Conservation (phyloP, 2,329 filamentous ascomycete genomes). For the Pestalotiopsis sp. region DNA sequence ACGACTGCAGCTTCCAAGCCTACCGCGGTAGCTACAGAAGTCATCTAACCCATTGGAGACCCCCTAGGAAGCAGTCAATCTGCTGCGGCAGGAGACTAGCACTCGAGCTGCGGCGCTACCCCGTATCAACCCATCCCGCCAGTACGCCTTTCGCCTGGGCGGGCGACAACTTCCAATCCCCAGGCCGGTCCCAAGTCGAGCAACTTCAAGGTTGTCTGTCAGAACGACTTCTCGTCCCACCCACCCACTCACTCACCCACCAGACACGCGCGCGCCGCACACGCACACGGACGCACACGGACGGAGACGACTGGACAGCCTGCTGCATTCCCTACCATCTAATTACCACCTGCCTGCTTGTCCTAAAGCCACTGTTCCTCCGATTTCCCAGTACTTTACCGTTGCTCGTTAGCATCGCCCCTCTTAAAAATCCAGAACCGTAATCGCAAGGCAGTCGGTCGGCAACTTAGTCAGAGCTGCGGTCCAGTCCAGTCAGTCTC, state of each 20-base stretch:
- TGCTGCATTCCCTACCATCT: neutral
- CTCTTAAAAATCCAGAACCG: neutral
- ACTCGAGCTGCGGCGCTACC: slow-evolving; percentile 5
- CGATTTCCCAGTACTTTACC: neutral
- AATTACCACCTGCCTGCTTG: neutral
- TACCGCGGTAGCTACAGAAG: neutral
- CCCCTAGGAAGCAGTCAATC: neutral
- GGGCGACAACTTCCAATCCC: neutral
- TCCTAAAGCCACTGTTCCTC: neutral
- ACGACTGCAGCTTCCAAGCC: neutral
- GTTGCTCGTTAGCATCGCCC: neutral
- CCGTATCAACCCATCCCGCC: slow-evolving; percentile 1
- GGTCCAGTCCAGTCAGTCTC: neutral
- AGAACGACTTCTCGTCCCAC: neutral
- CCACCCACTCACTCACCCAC: neutral
- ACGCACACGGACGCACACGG: neutral
- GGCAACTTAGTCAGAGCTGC: neutral
- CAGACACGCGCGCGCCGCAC: neutral
- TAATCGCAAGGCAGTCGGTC: neutral
- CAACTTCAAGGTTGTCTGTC: neutral
- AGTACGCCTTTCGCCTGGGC: neutral
- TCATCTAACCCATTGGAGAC: neutral
- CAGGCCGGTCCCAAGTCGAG: neutral
- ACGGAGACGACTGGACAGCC: neutral
- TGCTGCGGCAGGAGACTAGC: neutral